A percentile compares a stretch with the other conserved stretches of the same genome.
These are phyloP conservation scores for Lactifluus echinatus DNA, from an alignment of 768 basidiomycete genomes.

Conservation along the genomic window DNA sequence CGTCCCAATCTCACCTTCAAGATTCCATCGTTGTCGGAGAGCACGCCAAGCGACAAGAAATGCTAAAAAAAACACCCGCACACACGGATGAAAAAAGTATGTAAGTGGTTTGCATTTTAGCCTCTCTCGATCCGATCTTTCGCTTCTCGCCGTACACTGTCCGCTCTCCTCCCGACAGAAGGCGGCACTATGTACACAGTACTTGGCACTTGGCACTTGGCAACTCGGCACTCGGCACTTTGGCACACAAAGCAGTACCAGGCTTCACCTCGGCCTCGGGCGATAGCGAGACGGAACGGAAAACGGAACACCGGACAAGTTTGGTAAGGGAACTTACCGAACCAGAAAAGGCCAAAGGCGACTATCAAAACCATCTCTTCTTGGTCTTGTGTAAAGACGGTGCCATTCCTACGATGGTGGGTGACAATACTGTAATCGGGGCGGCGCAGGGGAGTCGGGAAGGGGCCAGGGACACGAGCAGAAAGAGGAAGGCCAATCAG, in stretches of 20 bases:
- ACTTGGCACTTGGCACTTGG: neutral
- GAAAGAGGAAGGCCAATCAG: neutral
- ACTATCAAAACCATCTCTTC: constrained; percentile 68
- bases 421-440: constrained; percentile 61
- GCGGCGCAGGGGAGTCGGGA: no score
- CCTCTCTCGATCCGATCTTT: neutral
- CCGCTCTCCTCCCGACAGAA: neutral
- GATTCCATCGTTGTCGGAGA: constrained; percentile 18
- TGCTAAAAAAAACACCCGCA: constrained; percentile 29
- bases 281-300: neutral
- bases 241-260: no score
- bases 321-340: constrained; percentile 42
- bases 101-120: neutral
- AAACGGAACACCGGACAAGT: neutral
- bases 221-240: no score
- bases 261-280: no score
- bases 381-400: constrained; percentile 56
- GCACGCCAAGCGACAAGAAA: constrained; percentile 37
- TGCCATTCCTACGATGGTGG: constrained; percentile 56
- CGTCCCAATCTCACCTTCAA: constrained; percentile 15
- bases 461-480: neutral
- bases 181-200: neutral
- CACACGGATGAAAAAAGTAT: neutral
- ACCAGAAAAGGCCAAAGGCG: constrained; percentile 66
- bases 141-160: neutral